Evolutionary conservation across 176 grass and related monocot species (phyloP).

Genomic region (Neostapfia colusana): DNA sequence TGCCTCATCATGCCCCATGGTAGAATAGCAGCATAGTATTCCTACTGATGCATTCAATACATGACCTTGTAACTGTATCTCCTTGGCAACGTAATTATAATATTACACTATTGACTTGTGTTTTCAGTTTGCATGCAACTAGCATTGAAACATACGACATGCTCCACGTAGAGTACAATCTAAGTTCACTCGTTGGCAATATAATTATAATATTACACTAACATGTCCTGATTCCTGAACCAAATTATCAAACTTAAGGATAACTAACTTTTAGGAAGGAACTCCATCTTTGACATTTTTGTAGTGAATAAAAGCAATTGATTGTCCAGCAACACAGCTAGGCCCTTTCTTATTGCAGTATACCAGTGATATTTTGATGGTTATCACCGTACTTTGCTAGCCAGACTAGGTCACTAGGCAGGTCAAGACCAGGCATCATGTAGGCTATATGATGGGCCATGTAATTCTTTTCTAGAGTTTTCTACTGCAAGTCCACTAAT

Average conservation of each 20-base stretch:
- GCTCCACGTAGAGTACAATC: not conserved
- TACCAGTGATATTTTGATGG: not conserved
- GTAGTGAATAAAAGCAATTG: no score
- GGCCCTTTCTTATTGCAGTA: not conserved
- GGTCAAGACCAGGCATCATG: not conserved
- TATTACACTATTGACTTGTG: not conserved
- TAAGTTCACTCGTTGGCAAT: no score
- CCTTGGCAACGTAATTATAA: no score
- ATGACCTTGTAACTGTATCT: slow-evolving; percentile 1
- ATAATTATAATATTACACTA: no score
- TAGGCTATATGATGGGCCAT: not conserved
- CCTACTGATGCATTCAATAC: not conserved
- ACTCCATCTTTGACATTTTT: no score
- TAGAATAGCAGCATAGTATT: slow-evolving; percentile 6
- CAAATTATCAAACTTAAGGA: no score
- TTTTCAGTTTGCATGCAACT: not conserved
- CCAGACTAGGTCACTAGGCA: not conserved
- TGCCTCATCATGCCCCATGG: not conserved
- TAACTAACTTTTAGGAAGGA: no score
- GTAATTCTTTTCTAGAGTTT: not conserved
- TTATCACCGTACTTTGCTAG: not conserved
- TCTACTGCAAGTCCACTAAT: not conserved
- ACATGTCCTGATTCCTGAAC: no score
- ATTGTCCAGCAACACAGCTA: slow-evolving; percentile 4
- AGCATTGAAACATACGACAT: not conserved